Base-by-base conservation (phyloP, 441 rosid species). In the Eruca vesicaria region DNA sequence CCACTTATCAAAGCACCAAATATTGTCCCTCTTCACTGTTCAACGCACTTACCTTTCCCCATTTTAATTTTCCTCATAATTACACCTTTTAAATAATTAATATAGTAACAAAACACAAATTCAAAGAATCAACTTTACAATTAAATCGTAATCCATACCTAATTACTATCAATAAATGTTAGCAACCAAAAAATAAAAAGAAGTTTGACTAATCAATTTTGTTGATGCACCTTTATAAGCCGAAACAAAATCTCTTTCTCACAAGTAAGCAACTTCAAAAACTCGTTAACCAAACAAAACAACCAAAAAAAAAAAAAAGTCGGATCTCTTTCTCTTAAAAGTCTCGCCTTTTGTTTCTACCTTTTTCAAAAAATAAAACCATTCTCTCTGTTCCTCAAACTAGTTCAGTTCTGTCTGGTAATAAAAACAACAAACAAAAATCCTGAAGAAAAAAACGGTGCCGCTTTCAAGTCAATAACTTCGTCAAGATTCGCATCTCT, bases 381-480 rank as follows among this genome's bases (percentile, higher is more conserved):
- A 73, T 80, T 77, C 57, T 77, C 57, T 61, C 55, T 67, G 69
- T 81, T 62, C 75, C 81, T 84, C 81, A 86, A 41, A 38, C 82
- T 87, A 79, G 78, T 80, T 76, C 79, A 36, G 63, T 77, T 48
- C 26, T 36, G 9, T 66, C 26, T 77, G 68, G 64, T 66, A 62
- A 43, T 20, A 29, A 31, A 12, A 55, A 35, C 6, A 66, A 20
- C 43, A n/a, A n/a, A n/a, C 26, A 23, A 23, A 55, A 67, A 68
- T 19, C 33, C 32, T 33, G 23, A 53, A 18, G 4, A 23, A 56
- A 23, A 56, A 57, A 26, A 28, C 63, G 36, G 14, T 59, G 9
- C 9, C 10, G 9, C 29, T 11, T 35, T 43, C 57, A n/a, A 26
- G 12, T 19, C 41, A 48, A 50, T 45, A 28, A 6, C 26, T 53